Conservation (phyloP, 352 stramenopile species). For the Pythium myriotylum region DNA sequence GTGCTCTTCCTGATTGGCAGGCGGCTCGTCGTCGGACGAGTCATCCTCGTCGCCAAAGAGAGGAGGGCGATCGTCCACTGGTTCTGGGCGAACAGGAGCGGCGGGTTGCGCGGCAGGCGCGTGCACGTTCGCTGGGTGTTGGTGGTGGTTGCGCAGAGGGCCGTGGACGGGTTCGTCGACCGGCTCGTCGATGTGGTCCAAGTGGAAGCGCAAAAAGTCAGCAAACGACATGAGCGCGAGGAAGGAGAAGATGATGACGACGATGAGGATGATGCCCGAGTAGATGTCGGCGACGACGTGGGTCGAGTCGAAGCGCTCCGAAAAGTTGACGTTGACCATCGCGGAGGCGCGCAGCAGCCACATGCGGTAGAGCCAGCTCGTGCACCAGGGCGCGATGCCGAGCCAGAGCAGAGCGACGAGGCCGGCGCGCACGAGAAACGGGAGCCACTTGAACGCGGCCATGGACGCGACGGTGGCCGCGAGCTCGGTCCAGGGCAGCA, state of each 20-base stretch:
- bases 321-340: conserved; percentile 87
- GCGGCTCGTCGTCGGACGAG: conserved; percentile 8
- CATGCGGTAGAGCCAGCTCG: conserved; percentile 94
- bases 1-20: background rate
- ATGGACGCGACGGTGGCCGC: conserved; percentile 81
- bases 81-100: background rate
- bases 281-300: conserved; percentile 88
- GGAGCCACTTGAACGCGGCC: conserved; percentile 87
- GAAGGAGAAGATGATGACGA: conserved; percentile 94
- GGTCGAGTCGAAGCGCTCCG: conserved; percentile 67
- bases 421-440: conserved; percentile 70
- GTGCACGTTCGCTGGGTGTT: conserved; percentile 4
- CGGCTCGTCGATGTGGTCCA: conserved; percentile 83
- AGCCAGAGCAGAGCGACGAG: conserved; percentile 89
- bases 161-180: conserved; percentile 33
- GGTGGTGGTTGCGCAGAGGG: conserved; percentile 30
- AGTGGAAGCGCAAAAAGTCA: conserved; percentile 92
- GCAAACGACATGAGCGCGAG: conserved; percentile 94
- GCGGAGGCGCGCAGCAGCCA: conserved; percentile 89
- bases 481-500: conserved; percentile 89
- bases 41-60: conserved; percentile 28
- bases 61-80: conserved; percentile 8
- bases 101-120: background rate
- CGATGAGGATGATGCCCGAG: conserved; percentile 88
- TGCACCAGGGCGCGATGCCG: conserved; percentile 87